Conservation (phyloP, 768 basidiomycete genomes). For the Suillus bovinus region DNA sequence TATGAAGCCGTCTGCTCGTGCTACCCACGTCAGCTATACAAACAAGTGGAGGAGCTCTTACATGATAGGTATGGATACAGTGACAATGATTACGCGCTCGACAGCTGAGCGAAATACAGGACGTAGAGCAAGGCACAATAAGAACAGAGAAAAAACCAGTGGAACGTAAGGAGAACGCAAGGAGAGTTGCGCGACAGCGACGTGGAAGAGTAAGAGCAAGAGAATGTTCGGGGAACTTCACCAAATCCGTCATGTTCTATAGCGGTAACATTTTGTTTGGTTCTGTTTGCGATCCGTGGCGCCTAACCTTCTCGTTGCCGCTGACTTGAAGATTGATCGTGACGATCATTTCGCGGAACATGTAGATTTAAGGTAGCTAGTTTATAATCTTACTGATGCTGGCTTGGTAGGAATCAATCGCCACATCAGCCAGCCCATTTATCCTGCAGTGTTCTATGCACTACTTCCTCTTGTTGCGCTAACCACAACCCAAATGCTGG, state of each 20-base stretch:
- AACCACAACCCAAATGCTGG: constrained; percentile 83
- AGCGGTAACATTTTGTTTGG: constrained; percentile 24
- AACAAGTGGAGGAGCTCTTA: constrained; percentile 25
- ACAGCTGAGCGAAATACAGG: constrained; percentile 22
- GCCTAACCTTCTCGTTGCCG: not conserved
- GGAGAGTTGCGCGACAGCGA: constrained; percentile 5
- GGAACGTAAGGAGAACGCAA: constrained; percentile 12
- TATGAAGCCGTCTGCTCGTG: constrained; percentile 19
- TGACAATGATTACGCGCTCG: constrained; percentile 24
- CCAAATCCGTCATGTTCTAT: constrained; percentile 17
- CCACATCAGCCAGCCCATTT: constrained; percentile 10
- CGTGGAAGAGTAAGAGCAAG: constrained; percentile 15
- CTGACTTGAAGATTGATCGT: constrained; percentile 7
- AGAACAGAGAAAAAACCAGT: constrained; percentile 15
- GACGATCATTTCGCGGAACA: not conserved
- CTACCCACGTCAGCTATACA: constrained; percentile 32
- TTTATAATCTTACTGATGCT: not conserved
- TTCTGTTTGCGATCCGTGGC: constrained; percentile 27
- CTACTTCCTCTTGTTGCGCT: constrained; percentile 71
- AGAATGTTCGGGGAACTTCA: constrained; percentile 15
- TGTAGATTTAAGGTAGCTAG: not conserved
- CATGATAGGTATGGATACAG: constrained; percentile 38
- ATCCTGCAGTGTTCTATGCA: constrained; percentile 52
- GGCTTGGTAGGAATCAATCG: not conserved
- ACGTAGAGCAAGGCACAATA: constrained; percentile 23